phyloP scores from a whole-genome alignment of 2,329 filamentous ascomycete species.

The Aspergillus udagawae region DNA sequence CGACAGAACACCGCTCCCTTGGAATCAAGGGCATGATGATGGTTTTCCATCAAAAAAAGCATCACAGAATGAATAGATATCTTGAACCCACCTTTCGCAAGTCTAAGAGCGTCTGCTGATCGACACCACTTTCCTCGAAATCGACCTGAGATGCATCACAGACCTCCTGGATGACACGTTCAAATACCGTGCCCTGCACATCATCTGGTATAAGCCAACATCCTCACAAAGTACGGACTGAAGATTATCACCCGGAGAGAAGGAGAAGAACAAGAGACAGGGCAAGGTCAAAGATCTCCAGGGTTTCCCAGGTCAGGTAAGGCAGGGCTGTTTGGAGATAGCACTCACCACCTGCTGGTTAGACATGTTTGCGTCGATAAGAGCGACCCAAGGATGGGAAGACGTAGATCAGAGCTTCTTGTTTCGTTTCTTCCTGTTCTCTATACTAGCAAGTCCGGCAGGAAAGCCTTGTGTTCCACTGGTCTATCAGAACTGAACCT shows the following conservation, averaged over 20 bases:
- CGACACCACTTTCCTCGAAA: constrained; percentile 94
- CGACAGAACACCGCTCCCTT: constrained; percentile 20
- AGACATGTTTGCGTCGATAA: constrained; percentile 35
- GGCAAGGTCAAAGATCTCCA: constrained; percentile 12
- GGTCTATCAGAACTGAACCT: constrained; percentile 12
- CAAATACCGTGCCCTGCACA: constrained; percentile 69
- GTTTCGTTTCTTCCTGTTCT: constrained; percentile 5
- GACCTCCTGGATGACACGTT: constrained; percentile 88
- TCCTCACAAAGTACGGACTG: constrained; percentile 7
- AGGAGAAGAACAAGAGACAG: constrained; percentile 4
- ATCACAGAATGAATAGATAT: constrained; percentile 7
- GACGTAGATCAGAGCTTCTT: constrained; percentile 7
- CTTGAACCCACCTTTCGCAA: constrained; percentile 71
- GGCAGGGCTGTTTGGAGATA: constrained; percentile 18
- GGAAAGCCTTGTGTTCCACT: constrained; percentile 4
- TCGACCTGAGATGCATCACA: constrained; percentile 87
- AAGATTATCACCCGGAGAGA: background rate
- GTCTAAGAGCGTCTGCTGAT: constrained; percentile 80
- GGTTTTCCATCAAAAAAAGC: constrained; percentile 10
- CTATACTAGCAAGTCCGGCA: constrained; percentile 8
- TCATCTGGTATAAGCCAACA: constrained; percentile 25
- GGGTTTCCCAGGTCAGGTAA: constrained; percentile 19
- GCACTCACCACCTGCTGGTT: constrained; percentile 48
- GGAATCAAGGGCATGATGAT: constrained; percentile 1
- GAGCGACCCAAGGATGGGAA: constrained; percentile 4